Conservation (phyloP, 1,284 basidiomycete species). For the Boletus calvinii region DNA sequence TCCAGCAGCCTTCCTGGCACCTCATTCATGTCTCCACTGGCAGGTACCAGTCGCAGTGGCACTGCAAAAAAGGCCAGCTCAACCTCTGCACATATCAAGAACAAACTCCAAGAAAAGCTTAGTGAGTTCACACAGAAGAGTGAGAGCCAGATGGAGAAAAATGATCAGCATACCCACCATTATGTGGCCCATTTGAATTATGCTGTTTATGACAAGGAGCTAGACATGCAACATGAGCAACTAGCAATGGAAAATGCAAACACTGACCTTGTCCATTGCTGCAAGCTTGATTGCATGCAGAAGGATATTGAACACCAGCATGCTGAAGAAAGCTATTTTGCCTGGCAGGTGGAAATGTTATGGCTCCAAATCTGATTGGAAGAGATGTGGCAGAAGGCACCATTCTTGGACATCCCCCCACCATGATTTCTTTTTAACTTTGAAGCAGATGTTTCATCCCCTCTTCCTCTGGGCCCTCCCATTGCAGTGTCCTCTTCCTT, state of each 20-base stretch:
- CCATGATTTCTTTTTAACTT: too few species aligned
- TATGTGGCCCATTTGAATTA: background rate
- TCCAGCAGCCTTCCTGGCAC: background rate
- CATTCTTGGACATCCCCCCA: too few species aligned
- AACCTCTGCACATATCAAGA: background rate
- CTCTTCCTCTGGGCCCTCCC: too few species aligned
- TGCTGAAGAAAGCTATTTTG: background rate
- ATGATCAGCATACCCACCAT: background rate
- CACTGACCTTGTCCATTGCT: background rate
- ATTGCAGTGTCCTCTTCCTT: too few species aligned
- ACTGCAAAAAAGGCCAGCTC: background rate
- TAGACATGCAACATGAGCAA: background rate
- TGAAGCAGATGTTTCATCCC: too few species aligned
- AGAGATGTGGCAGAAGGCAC: too few species aligned
- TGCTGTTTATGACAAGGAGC: background rate
- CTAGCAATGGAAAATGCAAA: background rate
- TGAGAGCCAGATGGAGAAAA: background rate
- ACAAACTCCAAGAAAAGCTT: background rate
- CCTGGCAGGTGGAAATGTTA: background rate
- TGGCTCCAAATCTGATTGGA: too few species aligned
- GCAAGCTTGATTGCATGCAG: background rate
- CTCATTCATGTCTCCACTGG: background rate
- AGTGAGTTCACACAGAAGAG: background rate
- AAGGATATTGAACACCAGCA: background rate
- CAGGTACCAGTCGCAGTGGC: too few species aligned